Percentiles rank a stretch among this genome's conserved stretches.
These are phyloP conservation scores for Emergomyces orientalis DNA, from an alignment of 2,329 filamentous ascomycete species.

Conservation along the genomic window DNA sequence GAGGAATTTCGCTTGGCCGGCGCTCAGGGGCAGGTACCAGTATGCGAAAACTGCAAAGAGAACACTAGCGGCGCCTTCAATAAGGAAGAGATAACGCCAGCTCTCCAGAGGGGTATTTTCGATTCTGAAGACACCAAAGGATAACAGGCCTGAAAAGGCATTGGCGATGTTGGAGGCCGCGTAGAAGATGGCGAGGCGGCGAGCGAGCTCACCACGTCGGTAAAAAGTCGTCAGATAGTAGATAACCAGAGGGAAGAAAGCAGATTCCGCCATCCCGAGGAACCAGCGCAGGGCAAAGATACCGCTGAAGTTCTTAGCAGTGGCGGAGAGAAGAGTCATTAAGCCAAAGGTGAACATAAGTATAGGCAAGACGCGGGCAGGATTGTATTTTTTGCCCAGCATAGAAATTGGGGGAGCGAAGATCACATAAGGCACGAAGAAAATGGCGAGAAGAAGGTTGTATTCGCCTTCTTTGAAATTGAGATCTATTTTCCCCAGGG, in stretches of 20 bases:
- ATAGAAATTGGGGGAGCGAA: conserved; percentile 58
- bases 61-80: conserved; percentile 52
- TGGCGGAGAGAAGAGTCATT: conserved; percentile 52
- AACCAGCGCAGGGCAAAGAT: conserved; percentile 62
- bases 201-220: conserved; percentile 59
- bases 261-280: conserved; percentile 57
- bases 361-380: conserved; percentile 53
- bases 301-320: conserved; percentile 52
- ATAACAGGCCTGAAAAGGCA: conserved; percentile 52
- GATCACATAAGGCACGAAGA: conserved; percentile 66
- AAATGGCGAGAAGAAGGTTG: conserved; percentile 60
- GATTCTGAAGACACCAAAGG: conserved; percentile 55
- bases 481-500: conserved; percentile 31
- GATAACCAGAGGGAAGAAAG: conserved; percentile 61
- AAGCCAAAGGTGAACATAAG: conserved; percentile 61
- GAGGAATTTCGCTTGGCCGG: conserved; percentile 56
- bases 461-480: conserved; percentile 55
- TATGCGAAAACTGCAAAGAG: conserved; percentile 55
- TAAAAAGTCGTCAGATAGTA: conserved; percentile 61
- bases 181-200: conserved; percentile 64
- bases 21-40: conserved; percentile 58
- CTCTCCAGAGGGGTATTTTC: conserved; percentile 38
- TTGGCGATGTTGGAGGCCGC: conserved; percentile 65
- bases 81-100: conserved; percentile 48
- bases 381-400: conserved; percentile 59